Evolutionary conservation across 495 filamentous ascomycete species (phyloP), one percentile per base, ranked within the genome.

Genomic region (Stereocaulon alpinum): DNA sequence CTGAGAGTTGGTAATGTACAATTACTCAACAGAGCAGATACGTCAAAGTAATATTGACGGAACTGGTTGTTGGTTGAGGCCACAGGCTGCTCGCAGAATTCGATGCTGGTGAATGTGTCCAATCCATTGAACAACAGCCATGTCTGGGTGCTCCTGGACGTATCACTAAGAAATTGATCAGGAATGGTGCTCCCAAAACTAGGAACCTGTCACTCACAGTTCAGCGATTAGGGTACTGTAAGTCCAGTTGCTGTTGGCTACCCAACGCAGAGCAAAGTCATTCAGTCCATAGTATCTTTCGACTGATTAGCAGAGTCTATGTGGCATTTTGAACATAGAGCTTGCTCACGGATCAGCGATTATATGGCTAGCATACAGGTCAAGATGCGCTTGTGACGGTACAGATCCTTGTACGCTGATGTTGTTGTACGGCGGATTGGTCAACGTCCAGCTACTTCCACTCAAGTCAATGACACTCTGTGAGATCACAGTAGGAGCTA

Each of bases 51-150:
- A 63, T 83, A 88, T 62, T 87, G 84, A 5, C 84, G 80, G 61
- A 87, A 88, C 67, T 88, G 85, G 61, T 87, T 88, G 65, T 86
- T 77, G 0, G 85, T 86, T 2, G 76, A 74, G 4, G 78, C 85
- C n/a, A 88, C 75, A 51, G 73, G 65, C 40, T 82, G 67, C 0
- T 76, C 79, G 67, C 85, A 88, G 42, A 87, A 72, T 20, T 73
- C 69, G 32, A 88, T 77, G 18, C 79, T 78, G 22, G 82, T 73
- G 63, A 86, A 87, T 0, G 83, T 87, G 56, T 87, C 84, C 11
- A 86, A 72, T 6, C 84, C 83, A 61, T 87, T 78, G 66, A 87
- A 86, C 4, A 84, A 72, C 20, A 85, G 72, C 69, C 74, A 83
- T 1, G 77, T 80, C 14, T 61, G 59, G 5, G 43, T 49, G 30